A percentile compares a stretch with the other conserved stretches of the same genome.
phyloP scores from a whole-genome alignment of 257 asterid species.

The Euphrasia confusa region DNA sequence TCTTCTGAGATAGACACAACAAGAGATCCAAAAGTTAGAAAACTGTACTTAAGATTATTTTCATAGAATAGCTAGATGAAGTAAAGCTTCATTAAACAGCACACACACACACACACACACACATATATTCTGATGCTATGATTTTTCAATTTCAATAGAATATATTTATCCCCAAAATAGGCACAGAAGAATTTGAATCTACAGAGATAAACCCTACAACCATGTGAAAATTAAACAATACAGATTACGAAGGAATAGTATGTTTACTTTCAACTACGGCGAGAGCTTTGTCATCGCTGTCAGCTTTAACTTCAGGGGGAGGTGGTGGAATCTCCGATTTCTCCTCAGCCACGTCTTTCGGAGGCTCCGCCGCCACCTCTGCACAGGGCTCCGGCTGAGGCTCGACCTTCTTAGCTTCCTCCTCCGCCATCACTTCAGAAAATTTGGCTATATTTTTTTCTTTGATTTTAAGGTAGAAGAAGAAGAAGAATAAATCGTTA shows the following conservation, averaged over 20 bases:
- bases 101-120: background rate
- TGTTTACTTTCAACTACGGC: background rate
- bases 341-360: background rate
- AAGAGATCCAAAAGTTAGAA: background rate
- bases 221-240: background rate
- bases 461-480: too few relatives aligned
- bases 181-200: background rate
- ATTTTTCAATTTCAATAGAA: background rate
- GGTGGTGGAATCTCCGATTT: background rate
- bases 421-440: too few relatives aligned
- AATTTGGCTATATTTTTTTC: too few relatives aligned
- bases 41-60: too few relatives aligned
- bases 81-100: background rate
- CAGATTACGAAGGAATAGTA: background rate
- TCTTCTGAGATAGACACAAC: background rate
- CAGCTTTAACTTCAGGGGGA: background rate
- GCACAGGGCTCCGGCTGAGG: constrained; percentile 18
- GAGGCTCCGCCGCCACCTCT: constrained; percentile 27
- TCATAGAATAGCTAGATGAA: too few relatives aligned
- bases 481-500: too few relatives aligned
- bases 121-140: background rate
- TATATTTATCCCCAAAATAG: background rate
- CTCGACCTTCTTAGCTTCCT: too few relatives aligned
- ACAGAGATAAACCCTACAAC: background rate
- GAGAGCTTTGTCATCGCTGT: background rate